phyloP scores from a whole-genome alignment of 2,329 filamentous ascomycete genomes.

The Neobulgaria alba region DNA sequence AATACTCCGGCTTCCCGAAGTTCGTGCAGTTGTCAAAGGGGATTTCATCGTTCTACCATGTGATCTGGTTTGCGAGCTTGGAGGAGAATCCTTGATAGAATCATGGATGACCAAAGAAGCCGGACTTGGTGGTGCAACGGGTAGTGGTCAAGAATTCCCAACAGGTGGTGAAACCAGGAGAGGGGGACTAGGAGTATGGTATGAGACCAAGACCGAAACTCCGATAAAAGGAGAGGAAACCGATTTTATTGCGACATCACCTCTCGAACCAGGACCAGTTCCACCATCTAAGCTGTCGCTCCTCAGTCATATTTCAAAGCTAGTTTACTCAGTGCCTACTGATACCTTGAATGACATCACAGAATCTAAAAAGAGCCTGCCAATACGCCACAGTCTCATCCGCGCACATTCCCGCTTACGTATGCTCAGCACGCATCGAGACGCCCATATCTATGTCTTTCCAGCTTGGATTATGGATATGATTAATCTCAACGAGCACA shows the following conservation, averaged over 20 bases:
- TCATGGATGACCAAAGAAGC: constrained; percentile 85
- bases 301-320: constrained; percentile 59
- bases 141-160: constrained; percentile 35
- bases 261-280: constrained; percentile 49
- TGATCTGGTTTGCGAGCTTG: constrained; percentile 84
- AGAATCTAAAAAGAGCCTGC: constrained; percentile 64
- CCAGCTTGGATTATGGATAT: constrained; percentile 87
- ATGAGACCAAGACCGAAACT: constrained; percentile 70
- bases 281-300: constrained; percentile 56
- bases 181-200: constrained; percentile 84
- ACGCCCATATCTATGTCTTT: constrained; percentile 92
- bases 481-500: constrained; percentile 65
- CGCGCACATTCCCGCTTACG: constrained; percentile 66
- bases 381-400: constrained; percentile 68
- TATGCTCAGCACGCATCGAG: constrained; percentile 76
- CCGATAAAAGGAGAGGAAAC: constrained; percentile 85
- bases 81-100: constrained; percentile 73
- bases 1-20: constrained; percentile 74
- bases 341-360: constrained; percentile 80
- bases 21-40: constrained; percentile 66
- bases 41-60: constrained; percentile 91
- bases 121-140: constrained; percentile 55
- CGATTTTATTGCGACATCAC: constrained; percentile 77
- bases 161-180: constrained; percentile 51
- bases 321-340: constrained; percentile 81